Conservation (phyloP, 2,329 filamentous ascomycete genomes). For the Fusarium sp. region DNA sequence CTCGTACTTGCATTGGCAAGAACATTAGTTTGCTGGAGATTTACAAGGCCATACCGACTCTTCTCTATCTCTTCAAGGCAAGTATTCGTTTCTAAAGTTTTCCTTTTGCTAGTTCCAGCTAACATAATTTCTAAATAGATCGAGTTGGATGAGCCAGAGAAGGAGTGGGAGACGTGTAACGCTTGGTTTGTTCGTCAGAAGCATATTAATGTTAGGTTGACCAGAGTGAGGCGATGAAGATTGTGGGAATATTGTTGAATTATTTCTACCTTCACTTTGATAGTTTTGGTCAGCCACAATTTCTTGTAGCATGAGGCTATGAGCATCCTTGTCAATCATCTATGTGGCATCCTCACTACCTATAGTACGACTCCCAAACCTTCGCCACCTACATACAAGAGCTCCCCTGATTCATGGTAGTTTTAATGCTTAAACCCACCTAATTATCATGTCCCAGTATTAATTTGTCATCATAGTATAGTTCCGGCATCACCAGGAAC, state of each 20-base stretch:
- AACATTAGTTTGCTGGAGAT: not conserved
- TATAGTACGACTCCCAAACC: not conserved
- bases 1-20: not conserved
- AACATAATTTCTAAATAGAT: not conserved
- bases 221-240: not conserved
- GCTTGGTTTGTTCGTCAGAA: not conserved
- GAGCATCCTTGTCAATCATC: not conserved
- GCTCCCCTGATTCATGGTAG: not conserved
- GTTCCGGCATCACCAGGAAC: not conserved
- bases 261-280: not conserved
- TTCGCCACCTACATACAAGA: not conserved
- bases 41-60: not conserved
- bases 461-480: not conserved
- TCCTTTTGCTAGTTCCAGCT: not conserved
- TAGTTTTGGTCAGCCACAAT: not conserved
- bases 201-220: not conserved
- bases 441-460: not conserved
- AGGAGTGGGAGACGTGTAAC: not conserved
- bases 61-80: not conserved
- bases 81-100: not conserved
- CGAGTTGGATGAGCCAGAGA: not conserved
- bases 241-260: too few species aligned
- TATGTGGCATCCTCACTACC: too few species aligned
- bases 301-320: not conserved
- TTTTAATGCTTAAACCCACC: not conserved